Base-by-base conservation (phyloP, 2,329 filamentous ascomycete species). In the Didymella exigua region DNA sequence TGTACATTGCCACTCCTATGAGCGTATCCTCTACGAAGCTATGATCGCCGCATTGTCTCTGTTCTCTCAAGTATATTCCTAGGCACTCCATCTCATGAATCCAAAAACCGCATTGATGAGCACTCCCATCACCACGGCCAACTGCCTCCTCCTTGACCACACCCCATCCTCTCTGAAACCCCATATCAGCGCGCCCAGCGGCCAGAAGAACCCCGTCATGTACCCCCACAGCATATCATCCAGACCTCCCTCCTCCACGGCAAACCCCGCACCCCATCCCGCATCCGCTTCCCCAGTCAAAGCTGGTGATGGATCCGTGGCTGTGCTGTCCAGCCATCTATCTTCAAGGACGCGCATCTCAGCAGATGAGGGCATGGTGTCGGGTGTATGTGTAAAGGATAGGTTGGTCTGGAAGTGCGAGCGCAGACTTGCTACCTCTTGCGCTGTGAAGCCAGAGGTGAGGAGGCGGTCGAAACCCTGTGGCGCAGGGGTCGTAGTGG, bases 121-220 rank as follows among this genome's bases (percentile, higher is more conserved):
- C 18, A 97, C 86, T 0, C 95, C 95, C 38, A 92, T 88, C 46
- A 90, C 86, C 14, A 98, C 91, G 64, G 93, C 93, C 66, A 96
- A 85, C 72, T 92, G 88, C 80, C 91, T 89, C 67, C 93, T 82
- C 69, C 89, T 86, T 57, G 87, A 89, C 86, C 92, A 96, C 56
- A 98, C 87, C 0, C 90, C 92, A 54, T 95, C 90, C 74, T 96
- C 91, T 56, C 93, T 82, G 61, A 93, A 83, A 44, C 96, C 79
- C 91, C 93, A 97, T 47, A 89, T 86, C 52, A 93, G 79, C 67
- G 90, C 92, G 0, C 91, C 93, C 9, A 98, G 76, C 4, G 95
- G 95, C 86, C 93, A 98, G 73, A 99, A 89, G 79, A 98, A 99
- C 0, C 95, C 95, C 67, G 95, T 90, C 55, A 96, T 79, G 74